Evolutionary conservation across 495 filamentous ascomycete genomes (phyloP), one percentile per base, ranked within the genome.

Genomic region (Daldinia childiae): DNA sequence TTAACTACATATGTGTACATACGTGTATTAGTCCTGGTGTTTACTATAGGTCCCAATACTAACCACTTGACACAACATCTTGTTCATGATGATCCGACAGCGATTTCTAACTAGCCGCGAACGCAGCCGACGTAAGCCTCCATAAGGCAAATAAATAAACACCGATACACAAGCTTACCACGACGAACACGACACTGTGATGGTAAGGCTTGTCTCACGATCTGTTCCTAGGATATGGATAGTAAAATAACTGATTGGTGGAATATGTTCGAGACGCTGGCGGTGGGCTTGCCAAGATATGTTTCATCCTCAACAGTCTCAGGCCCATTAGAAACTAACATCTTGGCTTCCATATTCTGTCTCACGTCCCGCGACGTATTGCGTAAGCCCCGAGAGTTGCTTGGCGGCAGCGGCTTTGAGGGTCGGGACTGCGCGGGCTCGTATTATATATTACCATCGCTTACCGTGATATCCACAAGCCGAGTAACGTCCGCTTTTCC

Each of bases 281-380:
- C 51, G 58, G 50, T 55, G 34, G 61, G 43, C 41, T 51, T 43
- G 68, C 68, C 68, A 71, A 71, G 68, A 63, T 59, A 52, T 34
- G 69, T 72, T 72, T 72, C 69, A 64, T 63, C 69, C 15, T 50
- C 38, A 26, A 48, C 17, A 29, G 63, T 67, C 69, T 62, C 65
- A 56, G 41, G 58, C 21, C 38, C 21, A n/a, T 54, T 55, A 56
- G 8, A 48, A 27, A 57, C 32, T 43, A 55, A 62, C 26, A 63
- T 59, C 64, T 72, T 66, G 69, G 64, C 69, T 34, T 48, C 19
- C 24, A 24, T 24, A 11, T 24, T 14, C 19, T 24, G 19, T 48
- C 43, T 48, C 43, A 48, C 19, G 19, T 48, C 19, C 19, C 43
- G 17, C 43, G 7, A 12, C 43, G 43, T 48, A 48, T 48, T 24